These are phyloP conservation scores for Aphanocladium album DNA, from an alignment of 2,329 filamentous ascomycete genomes.

Conservation along the genomic window DNA sequence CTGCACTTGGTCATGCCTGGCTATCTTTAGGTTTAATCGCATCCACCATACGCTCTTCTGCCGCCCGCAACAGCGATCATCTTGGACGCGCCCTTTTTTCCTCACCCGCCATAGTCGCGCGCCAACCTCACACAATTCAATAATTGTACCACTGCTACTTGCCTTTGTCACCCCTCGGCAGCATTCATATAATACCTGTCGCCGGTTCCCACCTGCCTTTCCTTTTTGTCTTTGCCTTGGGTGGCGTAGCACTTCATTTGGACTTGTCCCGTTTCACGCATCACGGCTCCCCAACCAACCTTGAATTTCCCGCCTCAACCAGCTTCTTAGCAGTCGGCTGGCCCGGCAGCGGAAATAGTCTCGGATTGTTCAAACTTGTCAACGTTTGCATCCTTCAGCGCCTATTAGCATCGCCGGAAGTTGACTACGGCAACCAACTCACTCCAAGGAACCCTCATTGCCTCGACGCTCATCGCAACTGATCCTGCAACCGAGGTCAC, in stretches of 20 bases:
- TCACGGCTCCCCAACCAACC: not conserved
- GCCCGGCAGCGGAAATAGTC: not conserved
- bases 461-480: not conserved
- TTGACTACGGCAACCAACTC: not conserved
- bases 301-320: not conserved
- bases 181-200: not conserved
- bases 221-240: not conserved
- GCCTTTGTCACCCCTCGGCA: not conserved
- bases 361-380: not conserved
- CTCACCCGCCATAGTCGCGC: slow-evolving; percentile 14
- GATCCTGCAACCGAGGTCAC: not conserved
- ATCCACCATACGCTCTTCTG: slow-evolving; percentile 5
- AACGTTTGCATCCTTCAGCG: not conserved
- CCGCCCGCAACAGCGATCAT: slow-evolving; percentile 3
- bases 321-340: slow-evolving; percentile 1
- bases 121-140: slow-evolving; percentile 1
- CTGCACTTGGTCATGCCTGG: not conserved
- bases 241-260: not conserved
- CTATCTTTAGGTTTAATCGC: slow-evolving; percentile 2
- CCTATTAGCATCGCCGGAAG: not conserved
- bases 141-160: not conserved
- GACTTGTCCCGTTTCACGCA: not conserved
- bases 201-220: not conserved
- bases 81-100: slow-evolving; percentile 9
- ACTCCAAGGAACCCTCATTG: not conserved